Base-by-base conservation (phyloP, 306 rosid species). In the Cercis canadensis region DNA sequence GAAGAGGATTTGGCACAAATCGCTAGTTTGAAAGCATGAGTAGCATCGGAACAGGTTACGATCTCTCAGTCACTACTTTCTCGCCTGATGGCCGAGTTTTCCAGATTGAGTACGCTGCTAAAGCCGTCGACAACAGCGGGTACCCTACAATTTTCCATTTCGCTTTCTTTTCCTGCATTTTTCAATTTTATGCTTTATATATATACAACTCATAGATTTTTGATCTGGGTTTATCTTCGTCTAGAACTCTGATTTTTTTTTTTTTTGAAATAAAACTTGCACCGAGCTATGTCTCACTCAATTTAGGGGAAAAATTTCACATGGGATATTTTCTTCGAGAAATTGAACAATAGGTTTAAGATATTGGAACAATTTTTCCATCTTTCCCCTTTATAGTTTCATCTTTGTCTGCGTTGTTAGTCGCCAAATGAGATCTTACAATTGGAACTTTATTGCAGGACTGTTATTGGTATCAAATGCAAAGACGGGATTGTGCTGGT, bases 61-160 rank as follows among this genome's bases (percentile, higher is more conserved):
- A 94, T 80, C 97, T 94, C 6, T 91, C 99, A 0, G 99, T 94
- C 86, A 94, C 99, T 15, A 94, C 99, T 31, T 94, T 94, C 77
- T 94, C 99, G 5, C 99, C 99, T 0, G 99, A 94, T 37, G 99
- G 99, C 52, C 97, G 99, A 14, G 96, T 94, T 62, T 94, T 94
- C 66, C 99, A 94, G 96, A 90, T 94, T 89, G 99, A 94, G 43
- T 94, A 94, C 18, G 99, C 99, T 4, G 90, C 97, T 40, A 94
- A 94, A 82, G 99, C 99, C 50, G 99, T 94, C 77, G 99, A 94
- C 82, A 94, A 94, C 75, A 91, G 97, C 73, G 99, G 99, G 98
- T 92, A 52, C 44, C 5, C 8, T 19, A 17, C 51, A 12, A 45
- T 29, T 24, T 29, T 49, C 4, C 18, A 7, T 7, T 59, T 37